Evolutionary conservation across 495 filamentous ascomycete species (phyloP).

Genomic region (Hypoxylon trugodes): DNA sequence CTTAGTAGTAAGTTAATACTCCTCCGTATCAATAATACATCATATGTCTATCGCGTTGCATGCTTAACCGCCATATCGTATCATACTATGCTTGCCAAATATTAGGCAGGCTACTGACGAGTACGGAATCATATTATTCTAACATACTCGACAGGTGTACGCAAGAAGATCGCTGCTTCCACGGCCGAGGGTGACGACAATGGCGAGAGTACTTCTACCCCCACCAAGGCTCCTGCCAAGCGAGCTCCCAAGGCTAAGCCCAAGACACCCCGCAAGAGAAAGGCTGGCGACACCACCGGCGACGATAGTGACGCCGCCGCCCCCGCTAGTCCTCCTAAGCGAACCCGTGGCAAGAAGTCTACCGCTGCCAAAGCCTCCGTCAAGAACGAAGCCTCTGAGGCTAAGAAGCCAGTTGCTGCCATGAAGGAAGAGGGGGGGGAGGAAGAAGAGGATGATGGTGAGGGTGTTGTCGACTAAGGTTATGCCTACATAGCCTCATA

Average conservation of each 20-base stretch:
- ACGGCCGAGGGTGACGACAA: background rate
- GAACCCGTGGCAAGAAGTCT: conserved; percentile 21
- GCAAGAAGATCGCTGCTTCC: conserved; percentile 21
- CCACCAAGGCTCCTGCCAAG: conserved; percentile 28
- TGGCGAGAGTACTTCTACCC: conserved; percentile 8
- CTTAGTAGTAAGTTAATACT: conserved; percentile 30
- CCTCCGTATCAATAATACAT: no score
- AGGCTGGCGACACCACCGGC: background rate
- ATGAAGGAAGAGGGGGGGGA: background rate
- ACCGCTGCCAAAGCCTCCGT: background rate
- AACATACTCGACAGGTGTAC: conserved; percentile 18
- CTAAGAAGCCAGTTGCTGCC: background rate
- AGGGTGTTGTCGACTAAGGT: conserved; percentile 18
- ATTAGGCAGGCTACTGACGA: no score
- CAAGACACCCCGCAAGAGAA: conserved; percentile 22
- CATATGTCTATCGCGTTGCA: no score
- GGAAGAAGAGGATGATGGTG: background rate
- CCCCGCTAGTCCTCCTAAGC: conserved; percentile 20
- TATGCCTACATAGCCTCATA: no score
- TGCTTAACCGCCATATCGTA: no score
- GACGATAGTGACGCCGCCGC: background rate
- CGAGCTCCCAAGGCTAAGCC: conserved; percentile 5
- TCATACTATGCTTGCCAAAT: no score
- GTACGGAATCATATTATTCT: background rate
- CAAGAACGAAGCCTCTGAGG: conserved; percentile 13